Conservation (phyloP, 768 basidiomycete species). For the Auricularia cornea region DNA sequence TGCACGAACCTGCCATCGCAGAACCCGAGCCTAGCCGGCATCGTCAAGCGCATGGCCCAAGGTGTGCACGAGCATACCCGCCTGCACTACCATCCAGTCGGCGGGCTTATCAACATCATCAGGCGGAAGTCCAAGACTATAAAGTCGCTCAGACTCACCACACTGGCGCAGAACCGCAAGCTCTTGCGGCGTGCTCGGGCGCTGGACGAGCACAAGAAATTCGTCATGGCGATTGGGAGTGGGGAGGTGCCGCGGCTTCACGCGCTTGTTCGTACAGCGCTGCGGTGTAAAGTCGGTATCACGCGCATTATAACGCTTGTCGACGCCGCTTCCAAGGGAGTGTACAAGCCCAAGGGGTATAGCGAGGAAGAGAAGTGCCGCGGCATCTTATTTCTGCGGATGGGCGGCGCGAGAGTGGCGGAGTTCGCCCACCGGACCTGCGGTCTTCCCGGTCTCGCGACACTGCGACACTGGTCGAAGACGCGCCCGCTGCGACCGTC, state of each 20-base stretch:
- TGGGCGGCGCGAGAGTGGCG: conserved; percentile 17
- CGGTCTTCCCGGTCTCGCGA: background rate
- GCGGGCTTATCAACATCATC: conserved; percentile 7
- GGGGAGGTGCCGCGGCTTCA: conserved; percentile 14
- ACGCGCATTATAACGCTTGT: conserved; percentile 11
- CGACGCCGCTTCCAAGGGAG: conserved; percentile 7
- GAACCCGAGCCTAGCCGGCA: conserved; percentile 8
- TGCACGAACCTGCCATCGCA: background rate
- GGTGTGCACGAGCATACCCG: conserved; percentile 13
- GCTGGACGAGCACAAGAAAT: conserved; percentile 15
- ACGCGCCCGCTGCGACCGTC: background rate
- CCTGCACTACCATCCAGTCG: conserved; percentile 11
- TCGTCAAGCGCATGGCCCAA: conserved; percentile 11
- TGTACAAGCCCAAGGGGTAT: conserved; percentile 15
- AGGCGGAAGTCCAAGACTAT: conserved; percentile 5
- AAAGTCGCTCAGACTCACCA: background rate
- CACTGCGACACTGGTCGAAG: background rate
- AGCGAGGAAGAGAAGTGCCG: conserved; percentile 15
- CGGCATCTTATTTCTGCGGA: conserved; percentile 12
- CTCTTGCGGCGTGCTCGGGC: background rate
- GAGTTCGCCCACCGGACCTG: conserved; percentile 12
- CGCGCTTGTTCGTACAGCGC: conserved; percentile 10
- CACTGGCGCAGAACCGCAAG: background rate
- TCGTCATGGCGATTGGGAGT: conserved; percentile 16
- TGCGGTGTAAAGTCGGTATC: conserved; percentile 12